Base-by-base conservation (phyloP, 257 asterid species). In the Nicotiana noctiflora region DNA sequence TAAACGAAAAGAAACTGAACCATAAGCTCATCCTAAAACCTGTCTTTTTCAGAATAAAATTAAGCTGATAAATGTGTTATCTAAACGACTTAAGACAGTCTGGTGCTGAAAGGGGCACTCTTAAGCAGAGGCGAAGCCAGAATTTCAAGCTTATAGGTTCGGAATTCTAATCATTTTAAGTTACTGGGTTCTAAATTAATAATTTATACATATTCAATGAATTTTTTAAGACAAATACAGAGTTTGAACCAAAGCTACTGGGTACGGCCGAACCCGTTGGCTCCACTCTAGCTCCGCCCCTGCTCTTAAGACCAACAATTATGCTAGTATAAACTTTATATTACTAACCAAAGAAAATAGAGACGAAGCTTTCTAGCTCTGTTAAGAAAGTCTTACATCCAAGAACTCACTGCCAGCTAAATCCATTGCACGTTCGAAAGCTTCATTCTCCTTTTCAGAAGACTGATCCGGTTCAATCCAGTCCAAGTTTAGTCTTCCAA, bases 401-500 rank as follows among this genome's bases (percentile, higher is more conserved):
- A 81, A 32, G 66, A 77, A 84, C 46, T 84, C 87, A 27, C 74
- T 84, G 72, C 87, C 87, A 53, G 83, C 81, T 52, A 84, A 31
- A 29, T 37, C 57, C 87, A 84, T 84, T 79, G 87, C 87, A 68
- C 19, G 64, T 78, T 81, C 79, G 37, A 84, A 81, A 55, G 83
- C 87, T 81, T 84, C 81, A 78, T 84, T 79, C 81, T 81, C 85
- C 66, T 82, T 59, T 40, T 21, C 61, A 27, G 87, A 75, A 59
- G 85, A 84, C 66, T 84, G 87, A 82, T 84, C 85, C 70, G 81
- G 72, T 52, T 84, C 81, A 79, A 53, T 81, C 85, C 87, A 81
- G 56, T 84, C 85, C 81, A 84, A 55, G 80, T 84, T 81, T 34
- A 78, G 34, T 84, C 77, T 81, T 25, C 85, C 85, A 74, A 84